phyloP scores from a whole-genome alignment of 1,284 basidiomycete species.

The Abortiporus biennis region DNA sequence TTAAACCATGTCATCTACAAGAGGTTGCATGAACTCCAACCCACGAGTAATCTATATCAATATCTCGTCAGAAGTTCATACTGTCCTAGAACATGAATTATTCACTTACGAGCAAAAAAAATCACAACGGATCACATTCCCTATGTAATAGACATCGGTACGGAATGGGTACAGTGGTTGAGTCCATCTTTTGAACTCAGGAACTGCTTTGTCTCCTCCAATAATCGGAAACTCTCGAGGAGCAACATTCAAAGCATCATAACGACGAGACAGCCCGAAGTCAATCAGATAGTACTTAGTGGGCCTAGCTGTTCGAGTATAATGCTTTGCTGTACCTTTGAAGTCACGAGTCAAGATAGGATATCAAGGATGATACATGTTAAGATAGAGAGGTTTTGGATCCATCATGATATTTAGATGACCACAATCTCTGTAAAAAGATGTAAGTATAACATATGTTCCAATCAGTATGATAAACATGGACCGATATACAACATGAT shows the following conservation, averaged over 20 bases:
- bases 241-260: conserved; percentile 2
- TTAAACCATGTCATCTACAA: conserved; percentile 6
- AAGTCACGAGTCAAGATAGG: conserved; percentile 10
- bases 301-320: conserved; percentile 18
- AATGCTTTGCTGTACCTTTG: conserved; percentile 11
- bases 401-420: conserved; percentile 31
- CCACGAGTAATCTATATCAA: conserved; percentile 5
- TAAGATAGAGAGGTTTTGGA: conserved; percentile 18
- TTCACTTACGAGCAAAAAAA: conserved; percentile 3
- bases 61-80: not conserved
- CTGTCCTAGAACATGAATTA: not conserved
- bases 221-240: conserved; percentile 9
- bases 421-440: conserved; percentile 28
- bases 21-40: conserved; percentile 11
- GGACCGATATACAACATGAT: conserved; percentile 33
- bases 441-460: too few species aligned
- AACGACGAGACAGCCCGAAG: conserved; percentile 27
- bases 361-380: conserved; percentile 21
- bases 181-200: conserved; percentile 8
- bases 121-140: conserved; percentile 24
- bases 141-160: conserved; percentile 24
- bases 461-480: not conserved
- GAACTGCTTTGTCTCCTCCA: conserved; percentile 12
- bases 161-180: conserved; percentile 20
- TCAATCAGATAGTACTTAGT: conserved; percentile 27